Evolutionary conservation across 495 filamentous ascomycete genomes (phyloP).

Genomic region (Hyaloscypha hepaticicola): DNA sequence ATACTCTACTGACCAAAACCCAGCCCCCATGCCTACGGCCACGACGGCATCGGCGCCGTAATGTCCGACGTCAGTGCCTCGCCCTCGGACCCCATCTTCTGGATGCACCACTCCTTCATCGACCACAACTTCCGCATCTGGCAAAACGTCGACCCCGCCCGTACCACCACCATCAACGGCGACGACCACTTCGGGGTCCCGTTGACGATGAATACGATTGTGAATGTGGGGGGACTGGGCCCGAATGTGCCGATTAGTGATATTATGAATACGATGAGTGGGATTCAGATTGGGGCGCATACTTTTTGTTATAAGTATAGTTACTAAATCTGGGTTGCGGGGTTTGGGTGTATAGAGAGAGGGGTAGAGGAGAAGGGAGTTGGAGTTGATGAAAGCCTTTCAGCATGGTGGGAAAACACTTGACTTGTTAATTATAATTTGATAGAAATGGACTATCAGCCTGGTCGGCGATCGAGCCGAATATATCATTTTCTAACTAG

Average conservation of each 20-base stretch:
- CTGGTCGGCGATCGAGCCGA: too few species aligned
- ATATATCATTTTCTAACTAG: too few species aligned
- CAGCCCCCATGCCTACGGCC: constrained; percentile 13
- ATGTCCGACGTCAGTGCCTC: constrained; percentile 6
- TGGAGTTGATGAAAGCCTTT: too few species aligned
- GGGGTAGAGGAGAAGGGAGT: too few species aligned
- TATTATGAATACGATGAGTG: constrained; percentile 12
- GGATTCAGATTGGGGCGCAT: neutral
- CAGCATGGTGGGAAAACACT: too few species aligned
- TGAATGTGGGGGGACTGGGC: neutral
- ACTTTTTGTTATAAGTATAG: constrained; percentile 11
- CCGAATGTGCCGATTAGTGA: constrained; percentile 1
- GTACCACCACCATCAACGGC: constrained; percentile 8
- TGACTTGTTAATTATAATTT: too few species aligned
- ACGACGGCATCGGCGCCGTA: constrained; percentile 7
- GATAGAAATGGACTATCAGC: too few species aligned
- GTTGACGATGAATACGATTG: constrained; percentile 7
- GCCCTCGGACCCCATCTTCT: constrained; percentile 12
- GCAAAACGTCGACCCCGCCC: neutral
- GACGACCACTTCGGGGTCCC: neutral
- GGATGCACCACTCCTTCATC: constrained; percentile 15
- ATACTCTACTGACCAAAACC: neutral
- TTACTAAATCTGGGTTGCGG: constrained; percentile 2
- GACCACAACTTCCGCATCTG: constrained; percentile 15
- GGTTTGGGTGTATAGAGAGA: too few species aligned